phyloP scores from a whole-genome alignment of 208 protist genomes.

The Wallacemonas rigidus region DNA sequence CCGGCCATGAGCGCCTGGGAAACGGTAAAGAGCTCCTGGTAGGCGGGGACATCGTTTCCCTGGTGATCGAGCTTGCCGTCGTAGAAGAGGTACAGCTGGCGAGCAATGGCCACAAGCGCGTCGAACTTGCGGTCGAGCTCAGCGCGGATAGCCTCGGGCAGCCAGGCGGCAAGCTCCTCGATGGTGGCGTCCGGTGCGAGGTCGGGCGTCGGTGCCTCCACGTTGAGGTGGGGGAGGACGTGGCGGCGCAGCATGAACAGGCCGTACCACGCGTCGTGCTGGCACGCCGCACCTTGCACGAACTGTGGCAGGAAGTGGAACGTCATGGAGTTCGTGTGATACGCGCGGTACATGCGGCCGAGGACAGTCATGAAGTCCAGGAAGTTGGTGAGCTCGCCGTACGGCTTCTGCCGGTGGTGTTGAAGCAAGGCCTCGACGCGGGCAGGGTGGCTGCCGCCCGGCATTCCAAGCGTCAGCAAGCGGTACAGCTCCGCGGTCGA shows the following conservation, averaged over 20 bases:
- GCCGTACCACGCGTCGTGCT: conserved; percentile 91
- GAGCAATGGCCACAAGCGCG: conserved; percentile 93
- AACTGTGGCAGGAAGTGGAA: conserved; percentile 86
- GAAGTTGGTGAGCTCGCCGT: conserved; percentile 68
- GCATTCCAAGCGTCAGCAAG: conserved; percentile 71
- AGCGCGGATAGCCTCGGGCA: conserved; percentile 54
- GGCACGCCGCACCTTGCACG: conserved; percentile 59
- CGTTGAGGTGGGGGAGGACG: conserved; percentile 89
- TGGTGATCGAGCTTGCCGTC: conserved; percentile 89
- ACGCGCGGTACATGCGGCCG: conserved; percentile 81
- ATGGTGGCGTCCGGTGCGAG: conserved; percentile 54
- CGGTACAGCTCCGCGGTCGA: conserved; percentile 65
- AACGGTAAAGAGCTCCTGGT: conserved; percentile 97
- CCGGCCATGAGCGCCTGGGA: conserved; percentile 93
- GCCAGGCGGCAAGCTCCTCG: conserved; percentile 51
- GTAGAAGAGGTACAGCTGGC: conserved; percentile 95
- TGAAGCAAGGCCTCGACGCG: conserved; percentile 89
- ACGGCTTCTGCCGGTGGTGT: conserved; percentile 83
- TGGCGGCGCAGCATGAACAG: conserved; percentile 88
- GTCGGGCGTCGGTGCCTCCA: conserved; percentile 60
- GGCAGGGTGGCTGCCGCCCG: conserved; percentile 48
- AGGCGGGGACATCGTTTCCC: conserved; percentile 94
- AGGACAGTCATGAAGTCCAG: conserved; percentile 81
- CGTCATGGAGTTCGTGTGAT: conserved; percentile 62
- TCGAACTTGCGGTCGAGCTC: conserved; percentile 96